These are phyloP conservation scores for Corniculantispora saksenae DNA, from an alignment of 2,329 filamentous ascomycete genomes.

Conservation along the genomic window DNA sequence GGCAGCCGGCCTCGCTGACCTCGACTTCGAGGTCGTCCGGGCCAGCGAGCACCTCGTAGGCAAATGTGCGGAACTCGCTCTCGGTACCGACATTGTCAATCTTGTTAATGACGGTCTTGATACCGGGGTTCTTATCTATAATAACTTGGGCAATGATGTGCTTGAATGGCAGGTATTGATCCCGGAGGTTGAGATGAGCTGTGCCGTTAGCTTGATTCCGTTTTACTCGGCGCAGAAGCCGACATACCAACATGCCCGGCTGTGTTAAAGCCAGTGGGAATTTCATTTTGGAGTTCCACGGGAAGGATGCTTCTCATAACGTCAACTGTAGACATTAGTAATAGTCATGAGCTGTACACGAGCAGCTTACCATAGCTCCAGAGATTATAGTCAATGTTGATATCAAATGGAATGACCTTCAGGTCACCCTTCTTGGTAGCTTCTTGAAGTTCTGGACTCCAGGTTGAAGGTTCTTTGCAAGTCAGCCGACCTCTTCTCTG, in stretches of 20 bases:
- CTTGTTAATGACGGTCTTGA: slow-evolving; percentile 95
- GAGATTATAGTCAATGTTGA: slow-evolving; percentile 79
- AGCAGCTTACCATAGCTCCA: slow-evolving; percentile 74
- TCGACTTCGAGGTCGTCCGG: slow-evolving; percentile 81
- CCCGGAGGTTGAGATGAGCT: slow-evolving; percentile 89
- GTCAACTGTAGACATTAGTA: slow-evolving; percentile 58
- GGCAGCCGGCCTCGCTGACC: slow-evolving; percentile 77
- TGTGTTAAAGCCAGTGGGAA: slow-evolving; percentile 82
- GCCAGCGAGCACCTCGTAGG: slow-evolving; percentile 86
- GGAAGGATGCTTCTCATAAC: slow-evolving; percentile 82
- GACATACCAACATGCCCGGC: slow-evolving; percentile 80
- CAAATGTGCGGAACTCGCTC: slow-evolving; percentile 87
- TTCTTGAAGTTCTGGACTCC: slow-evolving; percentile 69
- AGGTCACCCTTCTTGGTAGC: slow-evolving; percentile 70
- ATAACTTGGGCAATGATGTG: slow-evolving; percentile 81
- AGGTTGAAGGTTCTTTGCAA: slow-evolving; percentile 61
- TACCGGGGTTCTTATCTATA: slow-evolving; percentile 80
- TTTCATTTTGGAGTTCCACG: slow-evolving; percentile 74
- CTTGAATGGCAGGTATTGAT: slow-evolving; percentile 83
- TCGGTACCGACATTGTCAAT: slow-evolving; percentile 82
- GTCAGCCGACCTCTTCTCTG: not conserved
- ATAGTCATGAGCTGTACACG: not conserved
- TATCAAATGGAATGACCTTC: slow-evolving; percentile 70
- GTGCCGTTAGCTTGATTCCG: slow-evolving; percentile 20
- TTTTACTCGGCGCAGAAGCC: not conserved